Conservation (phyloP, 2,329 filamentous ascomycete species). For the Calonectria pauciramosa region DNA sequence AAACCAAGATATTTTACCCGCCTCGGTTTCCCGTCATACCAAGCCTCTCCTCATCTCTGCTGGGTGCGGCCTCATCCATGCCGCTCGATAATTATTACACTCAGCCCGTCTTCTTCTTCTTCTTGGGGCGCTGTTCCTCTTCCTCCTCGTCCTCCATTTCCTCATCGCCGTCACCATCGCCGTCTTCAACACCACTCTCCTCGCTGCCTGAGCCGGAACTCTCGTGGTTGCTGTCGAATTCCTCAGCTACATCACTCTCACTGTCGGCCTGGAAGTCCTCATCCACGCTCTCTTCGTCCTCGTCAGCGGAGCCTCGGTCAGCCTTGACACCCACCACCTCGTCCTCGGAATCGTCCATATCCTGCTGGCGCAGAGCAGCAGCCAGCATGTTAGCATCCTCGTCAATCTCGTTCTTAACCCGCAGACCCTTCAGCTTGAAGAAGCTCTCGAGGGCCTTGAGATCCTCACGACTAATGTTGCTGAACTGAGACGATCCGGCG, state of each 20-base stretch:
- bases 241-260: slow-evolving; percentile 96
- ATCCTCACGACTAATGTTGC: slow-evolving; percentile 99
- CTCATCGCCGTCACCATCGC: slow-evolving; percentile 56
- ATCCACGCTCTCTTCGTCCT: slow-evolving; percentile 94
- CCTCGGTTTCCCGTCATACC: slow-evolving; percentile 21
- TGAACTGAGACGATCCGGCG: slow-evolving; percentile 93
- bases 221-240: slow-evolving; percentile 93
- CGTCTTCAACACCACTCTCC: slow-evolving; percentile 63
- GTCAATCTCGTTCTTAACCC: slow-evolving; percentile 98
- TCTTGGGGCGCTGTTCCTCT: slow-evolving; percentile 62
- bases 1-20: slow-evolving; percentile 34
- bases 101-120: slow-evolving; percentile 61
- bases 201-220: slow-evolving; percentile 81
- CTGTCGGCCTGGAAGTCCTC: slow-evolving; percentile 96
- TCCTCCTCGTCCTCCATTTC: slow-evolving; percentile 58
- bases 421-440: slow-evolving; percentile 95
- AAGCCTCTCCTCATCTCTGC: not conserved
- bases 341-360: slow-evolving; percentile 87
- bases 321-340: slow-evolving; percentile 78
- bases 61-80: not conserved
- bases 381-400: slow-evolving; percentile 88
- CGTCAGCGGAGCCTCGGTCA: slow-evolving; percentile 92
- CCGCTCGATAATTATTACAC: slow-evolving; percentile 10
- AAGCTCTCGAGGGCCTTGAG: slow-evolving; percentile 97
- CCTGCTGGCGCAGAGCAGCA: slow-evolving; percentile 86